Base-by-base conservation (phyloP, 2,329 filamentous ascomycete species). In the Phyllosticta citribraziliensis region DNA sequence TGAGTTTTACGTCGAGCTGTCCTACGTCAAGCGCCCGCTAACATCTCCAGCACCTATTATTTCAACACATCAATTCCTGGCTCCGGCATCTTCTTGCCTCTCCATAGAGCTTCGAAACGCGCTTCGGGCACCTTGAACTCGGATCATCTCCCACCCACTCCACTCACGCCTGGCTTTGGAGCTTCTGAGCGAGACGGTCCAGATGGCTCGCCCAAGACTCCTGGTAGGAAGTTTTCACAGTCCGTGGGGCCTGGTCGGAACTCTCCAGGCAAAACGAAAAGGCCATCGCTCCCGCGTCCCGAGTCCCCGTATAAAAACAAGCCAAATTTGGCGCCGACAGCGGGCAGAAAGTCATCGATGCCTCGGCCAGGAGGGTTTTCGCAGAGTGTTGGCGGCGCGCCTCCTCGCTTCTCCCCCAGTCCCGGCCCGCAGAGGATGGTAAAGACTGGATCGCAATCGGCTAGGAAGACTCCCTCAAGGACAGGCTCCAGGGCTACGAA, bases 81-180 rank as follows among this genome's bases (percentile, higher is more conserved):
- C 64, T 86, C 94, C 2, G 94, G 94, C 63, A 97, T 99, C 69
- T 99, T 99, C 72, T 82, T 99, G 14, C 94, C 94, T 3, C 78
- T 94, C 17, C 84, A 87, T 72, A 94, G 95, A 73, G 89, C 89
- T 35, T 81, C 82, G 70, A 88, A 83, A 73, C 87, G 84, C 70
- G 83, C 82, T 56, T 84, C 82, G 51, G 80, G 80, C 22, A 75
- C 78, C 14, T 77, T 79, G 30, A 78, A 82, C 47, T 76, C 76
- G 40, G 79, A 78, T 57, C 78, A 81, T 6, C 82, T 83, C 65
- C 83, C 88, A 8, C 78, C 82, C 59, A 91, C 88, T 1, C 88
- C 91, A 4, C 84, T 84, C 2, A 85, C 86, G n/a, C 84, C 84
- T 33, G 73, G 72, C 62, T 76, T 76, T 67, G 86, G 84, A 58